Base-by-base conservation (phyloP, 2,329 filamentous ascomycete species). In the Colletotrichum falcatum region DNA sequence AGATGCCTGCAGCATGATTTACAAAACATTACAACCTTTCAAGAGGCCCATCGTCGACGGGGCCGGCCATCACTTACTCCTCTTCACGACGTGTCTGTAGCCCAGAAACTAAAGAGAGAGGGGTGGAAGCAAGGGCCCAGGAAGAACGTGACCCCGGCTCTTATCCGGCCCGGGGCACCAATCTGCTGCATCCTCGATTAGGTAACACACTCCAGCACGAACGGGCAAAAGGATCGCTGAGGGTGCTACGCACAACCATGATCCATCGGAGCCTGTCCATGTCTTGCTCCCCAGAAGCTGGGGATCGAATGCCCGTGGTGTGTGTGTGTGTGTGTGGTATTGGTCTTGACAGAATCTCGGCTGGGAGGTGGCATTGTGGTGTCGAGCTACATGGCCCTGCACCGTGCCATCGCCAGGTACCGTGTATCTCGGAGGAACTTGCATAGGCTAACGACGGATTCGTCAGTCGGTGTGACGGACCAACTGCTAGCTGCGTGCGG, bases 381-480 rank as follows among this genome's bases (percentile, higher is more conserved):
- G 55, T 58, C 58, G 44, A 66, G 49, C 61, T 66, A 44, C 49
- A 58, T 35, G 28, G 12, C 55, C 55, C 39, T 55, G 55, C 46
- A 59, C 61, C 35, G 56, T 44, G 33, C 54, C 54, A 33, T 46
- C 28, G 46, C 37, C 26, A 66, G 39, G 67, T 51, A 51, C 66
- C 58, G 7, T 48, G 30, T 53, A 39, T 59, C 58, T 67, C 51
- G 51, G 62, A 28, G 64, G 59, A 59, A 59, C 64, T 51, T 59
- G 58, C 67, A 59, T 70, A 67, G 64, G 58, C 64, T 66, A 70
- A 42, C 39, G 51, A 70, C 64, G 39, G 46, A 67, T 67, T 67
- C 64, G 64, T 67, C 54, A 67, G 67, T 53, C 67, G 67, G 64
- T 70, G 64, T 70, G 67, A 70, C 58, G 62, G 62, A 58, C 49